A percentile compares a stretch with the other conserved stretches of the same genome.
These are phyloP conservation scores for Aaosphaeria arxii DNA, from an alignment of 2,329 filamentous ascomycete genomes.

Conservation along the genomic window DNA sequence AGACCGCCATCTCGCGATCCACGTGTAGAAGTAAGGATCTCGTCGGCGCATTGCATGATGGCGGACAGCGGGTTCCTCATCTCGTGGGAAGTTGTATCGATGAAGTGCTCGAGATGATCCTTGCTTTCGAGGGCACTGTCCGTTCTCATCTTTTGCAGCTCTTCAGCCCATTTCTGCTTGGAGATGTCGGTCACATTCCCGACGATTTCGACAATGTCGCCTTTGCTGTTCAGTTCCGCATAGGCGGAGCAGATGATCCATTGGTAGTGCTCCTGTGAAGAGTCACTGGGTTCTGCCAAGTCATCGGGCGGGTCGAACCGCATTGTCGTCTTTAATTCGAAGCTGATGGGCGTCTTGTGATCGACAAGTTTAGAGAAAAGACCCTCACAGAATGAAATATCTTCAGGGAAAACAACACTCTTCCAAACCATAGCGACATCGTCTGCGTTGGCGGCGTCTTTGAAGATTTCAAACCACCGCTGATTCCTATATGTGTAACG, in stretches of 20 bases:
- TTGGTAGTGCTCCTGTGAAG: conserved; percentile 12
- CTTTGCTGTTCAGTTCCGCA: conserved; percentile 18
- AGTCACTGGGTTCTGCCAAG: conserved; percentile 6
- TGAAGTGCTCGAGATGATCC: conserved; percentile 32
- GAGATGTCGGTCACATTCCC: conserved; percentile 38
- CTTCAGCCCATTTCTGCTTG: conserved; percentile 36
- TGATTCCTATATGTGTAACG: conserved; percentile 41
- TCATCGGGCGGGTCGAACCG: conserved; percentile 25
- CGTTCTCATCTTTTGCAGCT: conserved; percentile 28
- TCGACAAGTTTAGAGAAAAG: conserved; percentile 29
- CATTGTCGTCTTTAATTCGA: conserved; percentile 38
- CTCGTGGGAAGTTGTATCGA: conserved; percentile 38
- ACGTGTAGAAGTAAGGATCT: conserved; percentile 22
- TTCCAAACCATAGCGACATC: conserved; percentile 19
- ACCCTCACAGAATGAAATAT: conserved; percentile 27
- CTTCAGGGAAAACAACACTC: conserved; percentile 30
- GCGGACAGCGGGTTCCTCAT: conserved; percentile 45
- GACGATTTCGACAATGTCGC: conserved; percentile 27
- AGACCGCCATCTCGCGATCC: conserved; percentile 7
- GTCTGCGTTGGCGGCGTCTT: conserved; percentile 10
- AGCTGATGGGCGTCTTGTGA: conserved; percentile 29
- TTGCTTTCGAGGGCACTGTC: conserved; percentile 29
- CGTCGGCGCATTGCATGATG: conserved; percentile 44
- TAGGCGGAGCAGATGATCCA: conserved; percentile 32
- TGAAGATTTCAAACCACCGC: conserved; percentile 37